Percentiles rank a stretch among this genome's conserved stretches.
phyloP scores from a whole-genome alignment of 345 rosid species.

The Lenwebbia sp. region DNA sequence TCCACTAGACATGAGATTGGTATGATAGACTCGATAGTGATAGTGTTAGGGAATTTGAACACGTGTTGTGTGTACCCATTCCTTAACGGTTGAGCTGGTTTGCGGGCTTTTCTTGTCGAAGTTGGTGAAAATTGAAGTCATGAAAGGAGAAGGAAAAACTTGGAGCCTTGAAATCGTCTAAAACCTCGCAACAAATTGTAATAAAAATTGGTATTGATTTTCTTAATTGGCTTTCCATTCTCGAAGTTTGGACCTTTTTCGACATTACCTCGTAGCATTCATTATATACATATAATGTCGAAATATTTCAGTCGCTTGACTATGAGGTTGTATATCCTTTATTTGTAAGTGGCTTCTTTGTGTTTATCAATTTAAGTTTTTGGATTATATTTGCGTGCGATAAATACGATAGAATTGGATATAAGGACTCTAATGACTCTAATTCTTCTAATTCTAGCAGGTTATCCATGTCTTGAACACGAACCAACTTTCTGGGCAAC shows the following conservation, averaged over 20 bases:
- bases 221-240: neutral
- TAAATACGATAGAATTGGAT: neutral
- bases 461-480: neutral
- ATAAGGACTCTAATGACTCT: neutral
- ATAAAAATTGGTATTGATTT: neutral
- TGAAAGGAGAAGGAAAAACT: neutral
- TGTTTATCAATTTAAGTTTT: neutral
- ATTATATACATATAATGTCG: neutral
- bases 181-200: neutral
- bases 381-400: neutral
- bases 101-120: accelerated
- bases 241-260: neutral
- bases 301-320: neutral
- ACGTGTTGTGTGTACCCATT: neutral
- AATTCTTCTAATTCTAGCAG: neutral
- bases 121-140: neutral
- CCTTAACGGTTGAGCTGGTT: neutral
- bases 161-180: neutral
- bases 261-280: neutral
- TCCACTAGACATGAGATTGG: neutral
- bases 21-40: neutral
- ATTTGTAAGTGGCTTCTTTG: neutral
- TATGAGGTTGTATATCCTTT: neutral
- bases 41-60: neutral
- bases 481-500: slow-evolving; percentile 1